Conservation (phyloP, 202 grass and related monocot genomes). For the Sporobolus alterniflorus region DNA sequence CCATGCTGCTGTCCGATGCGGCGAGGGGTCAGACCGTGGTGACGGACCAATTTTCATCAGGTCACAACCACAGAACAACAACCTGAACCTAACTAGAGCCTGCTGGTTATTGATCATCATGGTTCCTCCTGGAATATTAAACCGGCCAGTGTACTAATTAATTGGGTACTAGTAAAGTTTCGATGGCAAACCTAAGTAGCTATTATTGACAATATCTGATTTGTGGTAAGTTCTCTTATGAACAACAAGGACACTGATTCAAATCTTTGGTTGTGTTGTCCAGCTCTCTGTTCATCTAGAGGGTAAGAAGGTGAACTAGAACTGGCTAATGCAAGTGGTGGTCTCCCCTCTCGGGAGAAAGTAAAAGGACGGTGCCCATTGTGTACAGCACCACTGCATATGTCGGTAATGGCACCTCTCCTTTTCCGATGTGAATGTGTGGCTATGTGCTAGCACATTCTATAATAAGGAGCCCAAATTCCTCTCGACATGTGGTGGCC, state of each 20-base stretch:
- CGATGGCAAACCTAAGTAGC: no score
- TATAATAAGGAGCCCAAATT: slow-evolving; percentile 30
- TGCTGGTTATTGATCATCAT: not conserved
- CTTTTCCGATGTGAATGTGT: not conserved
- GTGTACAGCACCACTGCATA: slow-evolving; percentile 24
- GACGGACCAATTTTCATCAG: not conserved
- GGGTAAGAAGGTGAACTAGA: not conserved
- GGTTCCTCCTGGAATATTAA: not conserved
- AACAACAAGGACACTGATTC: not conserved
- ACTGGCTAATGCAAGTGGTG: not conserved
- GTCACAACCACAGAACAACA: not conserved
- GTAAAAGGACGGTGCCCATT: not conserved
- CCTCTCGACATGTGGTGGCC: slow-evolving; percentile 20
- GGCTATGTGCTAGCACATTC: not conserved
- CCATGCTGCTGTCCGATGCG: not conserved
- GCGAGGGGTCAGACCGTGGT: slow-evolving; percentile 14
- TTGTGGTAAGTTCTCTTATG: not conserved
- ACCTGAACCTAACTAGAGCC: not conserved
- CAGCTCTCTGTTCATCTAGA: not conserved
- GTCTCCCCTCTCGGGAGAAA: not conserved
- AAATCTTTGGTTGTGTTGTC: not conserved
- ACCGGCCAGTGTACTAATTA: no score
- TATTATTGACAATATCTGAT: not conserved
- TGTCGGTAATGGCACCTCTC: not conserved
- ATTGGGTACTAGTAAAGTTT: not conserved